A percentile compares a stretch with the other conserved stretches of the same genome.
Conservation (phyloP, 2,329 filamentous ascomycete species). For the Fusarium zealandicum region DNA sequence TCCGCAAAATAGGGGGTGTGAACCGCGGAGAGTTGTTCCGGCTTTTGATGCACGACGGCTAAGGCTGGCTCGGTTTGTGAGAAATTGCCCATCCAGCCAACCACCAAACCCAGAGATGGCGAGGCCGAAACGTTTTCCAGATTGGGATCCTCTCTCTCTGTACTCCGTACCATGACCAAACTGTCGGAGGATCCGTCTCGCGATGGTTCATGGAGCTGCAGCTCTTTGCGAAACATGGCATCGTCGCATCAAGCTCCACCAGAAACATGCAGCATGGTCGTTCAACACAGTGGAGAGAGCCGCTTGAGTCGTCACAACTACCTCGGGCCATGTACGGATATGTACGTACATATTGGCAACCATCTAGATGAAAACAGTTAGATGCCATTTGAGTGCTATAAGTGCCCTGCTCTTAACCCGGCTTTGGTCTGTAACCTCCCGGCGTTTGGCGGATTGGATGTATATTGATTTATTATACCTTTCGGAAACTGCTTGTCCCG, state of each 20-base stretch:
- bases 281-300: no score
- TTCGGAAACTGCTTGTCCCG: background rate
- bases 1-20: constrained; percentile 31
- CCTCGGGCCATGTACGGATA: no score
- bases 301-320: constrained; percentile 17
- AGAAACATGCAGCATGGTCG: background rate
- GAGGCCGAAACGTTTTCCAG: constrained; percentile 29
- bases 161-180: constrained; percentile 6
- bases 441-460: constrained; percentile 1
- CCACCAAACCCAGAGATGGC: constrained; percentile 9
- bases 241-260: background rate
- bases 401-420: constrained; percentile 14
- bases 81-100: constrained; percentile 14
- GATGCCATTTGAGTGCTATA: constrained; percentile 2
- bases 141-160: constrained; percentile 16
- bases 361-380: background rate
- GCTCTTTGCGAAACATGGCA: background rate
- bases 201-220: constrained; percentile 9
- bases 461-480: no score
- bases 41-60: constrained; percentile 22
- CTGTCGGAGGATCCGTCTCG: background rate
- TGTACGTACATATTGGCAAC: background rate
- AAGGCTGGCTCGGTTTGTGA: constrained; percentile 28
- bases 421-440: constrained; percentile 1
- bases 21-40: constrained; percentile 31